Evolutionary conservation across 352 stramenopile species (phyloP).

Genomic region (Globisporangium rhizosaccharum): DNA sequence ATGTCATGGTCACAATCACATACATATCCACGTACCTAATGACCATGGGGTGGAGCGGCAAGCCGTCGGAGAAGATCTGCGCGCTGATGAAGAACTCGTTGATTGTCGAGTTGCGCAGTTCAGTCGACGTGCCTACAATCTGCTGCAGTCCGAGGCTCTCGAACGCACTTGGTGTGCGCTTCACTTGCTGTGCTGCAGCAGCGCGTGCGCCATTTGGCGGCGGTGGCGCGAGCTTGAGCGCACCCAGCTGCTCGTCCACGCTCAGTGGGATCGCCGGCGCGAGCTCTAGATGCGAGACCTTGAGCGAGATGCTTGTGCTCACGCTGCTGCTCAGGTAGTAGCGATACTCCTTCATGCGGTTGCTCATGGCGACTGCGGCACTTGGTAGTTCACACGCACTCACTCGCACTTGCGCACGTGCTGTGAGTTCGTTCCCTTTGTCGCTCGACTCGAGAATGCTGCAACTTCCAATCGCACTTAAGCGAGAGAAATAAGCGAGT

Average conservation of each 20-base stretch:
- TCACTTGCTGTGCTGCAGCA: neutral
- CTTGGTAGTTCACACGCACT: neutral
- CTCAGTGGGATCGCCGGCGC: slow-evolving; percentile 43
- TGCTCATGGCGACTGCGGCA: slow-evolving; percentile 26
- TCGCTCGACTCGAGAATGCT: neutral
- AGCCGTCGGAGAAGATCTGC: slow-evolving; percentile 83
- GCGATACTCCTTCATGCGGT: slow-evolving; percentile 82
- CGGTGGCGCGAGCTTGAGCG: slow-evolving; percentile 8
- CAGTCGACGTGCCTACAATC: slow-evolving; percentile 46
- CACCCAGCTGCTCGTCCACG: slow-evolving; percentile 10
- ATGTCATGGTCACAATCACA: neutral
- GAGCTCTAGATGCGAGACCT: slow-evolving; percentile 74
- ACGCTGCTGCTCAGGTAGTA: slow-evolving; percentile 87
- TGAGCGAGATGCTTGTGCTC: slow-evolving; percentile 73
- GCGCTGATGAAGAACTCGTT: slow-evolving; percentile 87
- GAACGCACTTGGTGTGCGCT: slow-evolving; percentile 22
- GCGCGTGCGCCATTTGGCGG: neutral
- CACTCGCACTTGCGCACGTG: neutral
- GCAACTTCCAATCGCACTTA: neutral
- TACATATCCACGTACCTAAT: slow-evolving; percentile 34
- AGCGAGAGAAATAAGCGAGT: neutral
- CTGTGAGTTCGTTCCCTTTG: neutral
- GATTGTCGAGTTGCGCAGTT: slow-evolving; percentile 76
- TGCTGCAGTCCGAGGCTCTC: slow-evolving; percentile 44
- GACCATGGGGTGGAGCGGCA: slow-evolving; percentile 77